Evolutionary conservation across 306 rosid species (phyloP).

Genomic region (Trifolium subterraneum): DNA sequence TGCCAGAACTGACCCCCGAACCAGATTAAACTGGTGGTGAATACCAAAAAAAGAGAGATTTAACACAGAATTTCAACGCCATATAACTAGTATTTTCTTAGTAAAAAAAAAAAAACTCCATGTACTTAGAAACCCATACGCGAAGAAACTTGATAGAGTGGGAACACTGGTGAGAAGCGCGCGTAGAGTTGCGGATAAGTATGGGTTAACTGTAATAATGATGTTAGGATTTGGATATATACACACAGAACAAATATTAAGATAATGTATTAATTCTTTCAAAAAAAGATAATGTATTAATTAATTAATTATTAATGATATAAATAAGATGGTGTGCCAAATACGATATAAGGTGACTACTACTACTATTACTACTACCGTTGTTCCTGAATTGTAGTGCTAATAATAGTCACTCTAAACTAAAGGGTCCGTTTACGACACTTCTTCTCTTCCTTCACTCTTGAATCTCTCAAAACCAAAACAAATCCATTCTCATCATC

Average conservation of each 20-base stretch:
- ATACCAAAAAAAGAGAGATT: too few relatives aligned
- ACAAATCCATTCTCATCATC: neutral
- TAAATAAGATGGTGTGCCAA: too few relatives aligned
- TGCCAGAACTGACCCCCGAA: too few relatives aligned
- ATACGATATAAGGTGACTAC: neutral
- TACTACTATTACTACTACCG: neutral
- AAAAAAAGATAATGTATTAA: neutral
- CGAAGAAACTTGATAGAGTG: neutral
- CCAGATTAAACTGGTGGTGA: too few relatives aligned
- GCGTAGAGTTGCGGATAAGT: neutral
- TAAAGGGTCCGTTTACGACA: conserved; percentile 37
- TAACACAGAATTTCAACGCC: too few relatives aligned
- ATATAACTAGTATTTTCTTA: too few relatives aligned
- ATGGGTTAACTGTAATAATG: neutral
- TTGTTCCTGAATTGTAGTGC: neutral
- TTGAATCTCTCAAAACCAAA: conserved; percentile 7
- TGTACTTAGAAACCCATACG: neutral
- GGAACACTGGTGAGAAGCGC: neutral
- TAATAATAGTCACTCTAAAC: neutral
- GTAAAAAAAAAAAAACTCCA: too few relatives aligned
- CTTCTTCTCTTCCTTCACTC: conserved; percentile 3
- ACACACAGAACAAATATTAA: neutral
- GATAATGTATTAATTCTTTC: neutral
- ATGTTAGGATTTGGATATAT: neutral
- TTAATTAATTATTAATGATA: neutral